Conservation (phyloP, 2,329 filamentous ascomycete species). For the Zymoseptoria crescenta region DNA sequence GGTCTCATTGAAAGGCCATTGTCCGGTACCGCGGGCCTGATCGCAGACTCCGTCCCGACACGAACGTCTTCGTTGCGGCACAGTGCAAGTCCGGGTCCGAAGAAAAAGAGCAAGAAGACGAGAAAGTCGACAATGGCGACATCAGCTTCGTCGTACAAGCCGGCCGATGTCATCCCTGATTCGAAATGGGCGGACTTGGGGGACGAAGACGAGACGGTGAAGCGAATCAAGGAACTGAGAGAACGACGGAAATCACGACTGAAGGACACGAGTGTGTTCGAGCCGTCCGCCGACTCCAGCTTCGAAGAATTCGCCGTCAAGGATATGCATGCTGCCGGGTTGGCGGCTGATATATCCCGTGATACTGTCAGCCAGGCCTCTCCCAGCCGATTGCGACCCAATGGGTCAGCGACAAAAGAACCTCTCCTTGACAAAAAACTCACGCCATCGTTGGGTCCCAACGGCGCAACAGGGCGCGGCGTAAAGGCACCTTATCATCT, state of each 20-base stretch:
- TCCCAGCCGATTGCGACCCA: background rate
- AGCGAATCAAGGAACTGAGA: constrained; percentile 50
- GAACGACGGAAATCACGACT: constrained; percentile 50
- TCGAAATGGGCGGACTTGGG: constrained; percentile 30
- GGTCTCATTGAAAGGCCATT: background rate
- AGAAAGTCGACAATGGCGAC: constrained; percentile 15
- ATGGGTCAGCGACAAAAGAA: background rate
- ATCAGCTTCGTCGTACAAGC: constrained; percentile 11
- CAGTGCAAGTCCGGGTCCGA: constrained; percentile 25
- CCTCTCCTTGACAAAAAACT: background rate
- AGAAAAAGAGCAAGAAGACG: constrained; percentile 21
- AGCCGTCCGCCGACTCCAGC: constrained; percentile 2
- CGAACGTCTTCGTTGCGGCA: constrained; percentile 29
- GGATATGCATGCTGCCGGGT: constrained; percentile 5
- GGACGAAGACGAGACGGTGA: constrained; percentile 46
- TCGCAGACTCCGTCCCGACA: constrained; percentile 28
- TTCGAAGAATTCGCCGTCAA: constrained; percentile 2
- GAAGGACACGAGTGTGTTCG: constrained; percentile 26
- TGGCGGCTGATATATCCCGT: background rate
- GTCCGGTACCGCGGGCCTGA: constrained; percentile 15
- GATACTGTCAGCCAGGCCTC: background rate
- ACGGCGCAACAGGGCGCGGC: constrained; percentile 2
- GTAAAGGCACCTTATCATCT: constrained; percentile 4
- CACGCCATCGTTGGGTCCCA: constrained; percentile 3
- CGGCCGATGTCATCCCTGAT: constrained; percentile 25